Evolutionary conservation across 1,284 basidiomycete genomes (phyloP).

Genomic region (Golubevia pallescens): DNA sequence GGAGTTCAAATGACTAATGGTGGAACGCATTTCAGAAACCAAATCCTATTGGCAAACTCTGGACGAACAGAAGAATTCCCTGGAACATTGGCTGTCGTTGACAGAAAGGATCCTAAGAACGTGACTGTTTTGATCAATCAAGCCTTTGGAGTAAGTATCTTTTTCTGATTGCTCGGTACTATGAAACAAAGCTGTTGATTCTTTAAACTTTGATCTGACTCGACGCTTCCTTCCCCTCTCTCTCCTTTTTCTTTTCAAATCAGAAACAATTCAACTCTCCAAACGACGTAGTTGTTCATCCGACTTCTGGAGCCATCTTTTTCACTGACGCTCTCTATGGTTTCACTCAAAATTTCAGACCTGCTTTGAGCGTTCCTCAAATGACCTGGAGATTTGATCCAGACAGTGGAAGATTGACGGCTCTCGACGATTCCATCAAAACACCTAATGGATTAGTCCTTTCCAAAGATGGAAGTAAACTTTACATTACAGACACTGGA

Average conservation of each 20-base stretch:
- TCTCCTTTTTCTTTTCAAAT: background rate
- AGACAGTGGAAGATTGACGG: constrained; percentile 3
- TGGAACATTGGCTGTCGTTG: constrained; percentile 10
- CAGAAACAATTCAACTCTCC: constrained; percentile 13
- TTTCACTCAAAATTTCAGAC: constrained; percentile 1
- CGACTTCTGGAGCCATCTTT: constrained; percentile 11
- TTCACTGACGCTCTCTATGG: constrained; percentile 19
- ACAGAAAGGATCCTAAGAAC: background rate
- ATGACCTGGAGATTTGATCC: no score
- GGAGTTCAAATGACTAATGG: constrained; percentile 20
- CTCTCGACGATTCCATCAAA: constrained; percentile 7
- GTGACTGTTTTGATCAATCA: constrained; percentile 13
- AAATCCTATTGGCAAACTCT: constrained; percentile 5
- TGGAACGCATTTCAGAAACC: constrained; percentile 9
- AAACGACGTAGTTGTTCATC: constrained; percentile 19
- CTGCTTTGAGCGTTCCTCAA: background rate
- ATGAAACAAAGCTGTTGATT: background rate
- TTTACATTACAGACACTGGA: constrained; percentile 11
- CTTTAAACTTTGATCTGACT: background rate
- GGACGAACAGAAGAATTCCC: constrained; percentile 4
- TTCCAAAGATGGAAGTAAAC: constrained; percentile 9
- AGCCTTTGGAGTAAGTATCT: constrained; percentile 2
- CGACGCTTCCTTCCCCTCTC: background rate
- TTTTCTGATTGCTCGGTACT: no score
- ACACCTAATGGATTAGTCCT: constrained; percentile 14